Evolutionary conservation across 1,139 yeast species (phyloP).

Genomic region (Magnusiomyces clavatus): DNA sequence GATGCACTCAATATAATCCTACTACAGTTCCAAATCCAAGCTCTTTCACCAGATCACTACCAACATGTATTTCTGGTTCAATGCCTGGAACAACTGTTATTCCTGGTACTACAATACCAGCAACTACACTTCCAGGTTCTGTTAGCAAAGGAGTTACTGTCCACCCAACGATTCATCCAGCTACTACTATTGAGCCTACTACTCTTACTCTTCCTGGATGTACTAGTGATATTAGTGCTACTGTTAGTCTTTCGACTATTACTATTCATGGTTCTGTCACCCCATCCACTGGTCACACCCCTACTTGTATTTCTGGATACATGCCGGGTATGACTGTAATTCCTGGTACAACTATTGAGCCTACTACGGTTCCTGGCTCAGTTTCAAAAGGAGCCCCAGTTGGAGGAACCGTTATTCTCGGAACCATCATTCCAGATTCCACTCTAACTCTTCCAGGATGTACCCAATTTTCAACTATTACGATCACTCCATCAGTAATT

Average conservation of each 20-base stretch:
- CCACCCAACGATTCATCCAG: conserved; percentile 7
- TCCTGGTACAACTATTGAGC: conserved; percentile 10
- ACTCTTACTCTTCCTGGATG: conserved; percentile 1
- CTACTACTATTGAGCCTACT: conserved; percentile 3
- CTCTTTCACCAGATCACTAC: neutral
- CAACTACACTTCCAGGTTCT: conserved; percentile 6
- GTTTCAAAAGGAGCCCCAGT: neutral
- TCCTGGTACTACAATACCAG: neutral
- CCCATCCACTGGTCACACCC: neutral
- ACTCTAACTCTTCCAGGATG: conserved; percentile 9
- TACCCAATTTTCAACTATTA: conserved; percentile 6
- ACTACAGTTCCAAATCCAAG: conserved; percentile 3
- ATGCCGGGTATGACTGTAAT: conserved; percentile 8
- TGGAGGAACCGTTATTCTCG: conserved; percentile 3
- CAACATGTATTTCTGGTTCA: conserved; percentile 4
- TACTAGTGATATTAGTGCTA: neutral
- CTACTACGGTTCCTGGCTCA: conserved; percentile 6
- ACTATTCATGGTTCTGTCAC: neutral
- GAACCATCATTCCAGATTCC: conserved; percentile 6
- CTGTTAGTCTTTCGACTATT: conserved; percentile 3
- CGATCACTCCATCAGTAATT: conserved; percentile 2
- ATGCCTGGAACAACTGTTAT: neutral
- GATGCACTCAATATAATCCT: conserved; percentile 1
- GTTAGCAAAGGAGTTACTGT: conserved; percentile 4
- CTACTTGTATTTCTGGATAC: conserved; percentile 5